Evolutionary conservation across 1,284 basidiomycete species (phyloP).

Genomic region (Waitea zeae): DNA sequence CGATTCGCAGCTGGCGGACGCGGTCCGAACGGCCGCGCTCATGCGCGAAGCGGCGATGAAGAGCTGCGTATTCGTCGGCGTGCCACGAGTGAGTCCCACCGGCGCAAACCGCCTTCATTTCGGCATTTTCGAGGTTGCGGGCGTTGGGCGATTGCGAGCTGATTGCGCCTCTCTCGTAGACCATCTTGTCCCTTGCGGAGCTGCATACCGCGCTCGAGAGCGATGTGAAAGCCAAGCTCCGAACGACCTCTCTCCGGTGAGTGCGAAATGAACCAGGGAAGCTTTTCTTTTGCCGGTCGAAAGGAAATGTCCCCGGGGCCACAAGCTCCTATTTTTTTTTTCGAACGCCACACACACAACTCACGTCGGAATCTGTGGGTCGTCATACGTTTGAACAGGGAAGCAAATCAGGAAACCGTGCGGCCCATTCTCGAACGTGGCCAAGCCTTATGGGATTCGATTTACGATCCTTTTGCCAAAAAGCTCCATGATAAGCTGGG

Average conservation of each 20-base stretch:
- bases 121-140: constrained; percentile 3
- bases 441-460: constrained; percentile 68
- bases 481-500: constrained; percentile 84
- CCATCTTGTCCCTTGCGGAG: constrained; percentile 69
- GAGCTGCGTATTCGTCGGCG: constrained; percentile 84
- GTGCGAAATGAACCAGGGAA: too few species aligned
- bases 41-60: constrained; percentile 93
- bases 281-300: too few species aligned
- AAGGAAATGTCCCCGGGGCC: too few species aligned
- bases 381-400: too few species aligned
- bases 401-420: constrained; percentile 52
- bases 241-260: constrained; percentile 51
- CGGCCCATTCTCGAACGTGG: constrained; percentile 51
- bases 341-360: too few species aligned
- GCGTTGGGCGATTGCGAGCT: neutral
- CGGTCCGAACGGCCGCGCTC: constrained; percentile 56
- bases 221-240: constrained; percentile 57
- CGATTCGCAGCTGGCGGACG: constrained; percentile 23
- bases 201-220: constrained; percentile 60
- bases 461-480: constrained; percentile 80
- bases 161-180: constrained; percentile 22
- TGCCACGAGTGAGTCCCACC: constrained; percentile 52
- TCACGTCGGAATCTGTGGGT: too few species aligned
- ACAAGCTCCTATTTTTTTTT: too few species aligned
- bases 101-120: constrained; percentile 10